phyloP scores from a whole-genome alignment of 257 asterid species.

The Solanum sitiens region DNA sequence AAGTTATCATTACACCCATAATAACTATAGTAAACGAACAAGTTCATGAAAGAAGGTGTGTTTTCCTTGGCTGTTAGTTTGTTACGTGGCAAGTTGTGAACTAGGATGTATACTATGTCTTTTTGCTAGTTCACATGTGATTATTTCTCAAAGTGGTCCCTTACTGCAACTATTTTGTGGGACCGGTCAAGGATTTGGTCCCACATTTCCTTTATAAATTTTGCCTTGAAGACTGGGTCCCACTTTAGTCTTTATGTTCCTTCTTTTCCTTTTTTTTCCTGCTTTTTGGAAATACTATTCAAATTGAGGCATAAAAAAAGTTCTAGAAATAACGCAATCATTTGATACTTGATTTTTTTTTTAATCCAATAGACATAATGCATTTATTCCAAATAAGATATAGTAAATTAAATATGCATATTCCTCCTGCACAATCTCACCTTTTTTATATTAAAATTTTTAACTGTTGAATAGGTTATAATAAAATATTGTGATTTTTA shows the following conservation, averaged over 20 bases:
- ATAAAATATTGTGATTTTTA: background rate
- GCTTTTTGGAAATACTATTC: background rate
- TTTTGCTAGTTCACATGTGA: background rate
- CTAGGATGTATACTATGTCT: background rate
- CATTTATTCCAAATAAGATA: background rate
- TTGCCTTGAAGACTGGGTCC: background rate
- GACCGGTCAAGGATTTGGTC: background rate
- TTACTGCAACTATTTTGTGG: background rate
- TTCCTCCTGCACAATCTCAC: background rate
- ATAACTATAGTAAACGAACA: too few relatives aligned
- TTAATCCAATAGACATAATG: background rate
- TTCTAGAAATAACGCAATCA: background rate
- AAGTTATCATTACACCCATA: too few relatives aligned
- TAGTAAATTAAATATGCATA: background rate
- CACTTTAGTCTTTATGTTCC: background rate
- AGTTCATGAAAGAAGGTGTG: background rate
- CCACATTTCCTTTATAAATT: background rate
- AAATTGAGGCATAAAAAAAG: background rate
- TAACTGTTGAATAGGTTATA: background rate
- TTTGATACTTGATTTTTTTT: background rate
- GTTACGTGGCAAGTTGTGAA: background rate
- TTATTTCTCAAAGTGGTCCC: background rate
- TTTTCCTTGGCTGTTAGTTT: background rate
- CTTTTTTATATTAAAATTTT: too few relatives aligned
- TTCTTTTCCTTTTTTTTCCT: background rate